These are phyloP conservation scores for Leccinellum albellum DNA, from an alignment of 768 basidiomycete species.

Conservation along the genomic window DNA sequence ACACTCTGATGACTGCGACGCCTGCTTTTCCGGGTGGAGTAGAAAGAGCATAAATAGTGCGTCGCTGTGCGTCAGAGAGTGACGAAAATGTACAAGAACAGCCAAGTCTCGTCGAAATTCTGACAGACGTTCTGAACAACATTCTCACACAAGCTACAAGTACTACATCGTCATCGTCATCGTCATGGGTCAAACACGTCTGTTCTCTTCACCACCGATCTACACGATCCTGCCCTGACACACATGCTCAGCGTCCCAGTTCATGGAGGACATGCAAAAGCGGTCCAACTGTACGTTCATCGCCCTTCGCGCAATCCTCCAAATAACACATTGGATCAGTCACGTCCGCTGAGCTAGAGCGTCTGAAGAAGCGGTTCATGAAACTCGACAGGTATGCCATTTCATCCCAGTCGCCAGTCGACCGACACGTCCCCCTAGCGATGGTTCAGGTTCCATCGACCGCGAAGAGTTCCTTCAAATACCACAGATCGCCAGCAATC, in stretches of 20 bases:
- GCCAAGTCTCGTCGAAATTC: neutral
- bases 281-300: slow-evolving; percentile 87
- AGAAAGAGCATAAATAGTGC: slow-evolving; percentile 84
- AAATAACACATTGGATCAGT: slow-evolving; percentile 48
- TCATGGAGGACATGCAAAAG: slow-evolving; percentile 97
- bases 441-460: slow-evolving; percentile 97
- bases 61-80: slow-evolving; percentile 51
- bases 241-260: slow-evolving; percentile 67
- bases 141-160: neutral
- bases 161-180: no score
- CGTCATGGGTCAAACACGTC: slow-evolving; percentile 83
- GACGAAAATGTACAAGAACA: slow-evolving; percentile 12
- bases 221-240: slow-evolving; percentile 1
- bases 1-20: slow-evolving; percentile 77
- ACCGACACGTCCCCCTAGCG: slow-evolving; percentile 43
- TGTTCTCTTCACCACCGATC: slow-evolving; percentile 26
- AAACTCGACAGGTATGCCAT: slow-evolving; percentile 83
- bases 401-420: neutral
- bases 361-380: slow-evolving; percentile 99
- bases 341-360: slow-evolving; percentile 89
- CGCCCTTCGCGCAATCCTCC: neutral
- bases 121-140: neutral
- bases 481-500: slow-evolving; percentile 98
- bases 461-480: slow-evolving; percentile 98
- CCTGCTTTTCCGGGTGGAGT: slow-evolving; percentile 86